phyloP scores from a whole-genome alignment of 2,329 filamentous ascomycete genomes.

The Hirsutella thompsonii region DNA sequence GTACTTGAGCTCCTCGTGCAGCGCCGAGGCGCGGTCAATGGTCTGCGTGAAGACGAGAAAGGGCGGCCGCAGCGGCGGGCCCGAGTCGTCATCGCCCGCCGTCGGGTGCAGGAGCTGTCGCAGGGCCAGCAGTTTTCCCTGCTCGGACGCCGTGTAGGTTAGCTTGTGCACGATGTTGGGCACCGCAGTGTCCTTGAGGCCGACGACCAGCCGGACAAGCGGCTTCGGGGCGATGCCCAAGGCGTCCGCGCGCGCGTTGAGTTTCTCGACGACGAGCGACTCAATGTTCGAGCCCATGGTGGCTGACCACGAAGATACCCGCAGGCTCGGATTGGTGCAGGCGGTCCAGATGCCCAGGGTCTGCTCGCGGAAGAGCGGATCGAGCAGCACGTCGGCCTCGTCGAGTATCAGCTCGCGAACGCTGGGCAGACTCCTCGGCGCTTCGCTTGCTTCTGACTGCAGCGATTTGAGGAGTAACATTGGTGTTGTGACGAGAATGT shows the following conservation, averaged over 20 bases:
- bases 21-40: slow-evolving; percentile 75
- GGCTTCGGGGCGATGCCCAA: slow-evolving; percentile 28
- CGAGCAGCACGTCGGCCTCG: slow-evolving; percentile 89
- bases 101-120: slow-evolving; percentile 78
- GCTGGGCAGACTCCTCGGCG: slow-evolving; percentile 43
- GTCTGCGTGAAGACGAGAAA: slow-evolving; percentile 96
- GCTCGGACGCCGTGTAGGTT: slow-evolving; percentile 81
- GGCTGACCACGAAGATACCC: slow-evolving; percentile 82
- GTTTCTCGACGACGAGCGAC: slow-evolving; percentile 56
- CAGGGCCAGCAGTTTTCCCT: slow-evolving; percentile 83
- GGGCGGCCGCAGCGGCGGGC: slow-evolving; percentile 60
- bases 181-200: slow-evolving; percentile 88
- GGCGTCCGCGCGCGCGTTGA: slow-evolving; percentile 37
- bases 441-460: slow-evolving; percentile 26
- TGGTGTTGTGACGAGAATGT: slow-evolving; percentile 28
- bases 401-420: slow-evolving; percentile 72
- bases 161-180: slow-evolving; percentile 85
- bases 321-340: slow-evolving; percentile 57
- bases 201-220: slow-evolving; percentile 80
- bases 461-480: slow-evolving; percentile 66
- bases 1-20: slow-evolving; percentile 84
- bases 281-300: slow-evolving; percentile 95
- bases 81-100: slow-evolving; percentile 37
- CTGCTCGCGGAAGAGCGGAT: slow-evolving; percentile 81
- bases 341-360: slow-evolving; percentile 75